Evolutionary conservation across 2,329 filamentous ascomycete species (phyloP), one percentile per base, ranked within the genome.

Genomic region (Trichophyton rubrum): DNA sequence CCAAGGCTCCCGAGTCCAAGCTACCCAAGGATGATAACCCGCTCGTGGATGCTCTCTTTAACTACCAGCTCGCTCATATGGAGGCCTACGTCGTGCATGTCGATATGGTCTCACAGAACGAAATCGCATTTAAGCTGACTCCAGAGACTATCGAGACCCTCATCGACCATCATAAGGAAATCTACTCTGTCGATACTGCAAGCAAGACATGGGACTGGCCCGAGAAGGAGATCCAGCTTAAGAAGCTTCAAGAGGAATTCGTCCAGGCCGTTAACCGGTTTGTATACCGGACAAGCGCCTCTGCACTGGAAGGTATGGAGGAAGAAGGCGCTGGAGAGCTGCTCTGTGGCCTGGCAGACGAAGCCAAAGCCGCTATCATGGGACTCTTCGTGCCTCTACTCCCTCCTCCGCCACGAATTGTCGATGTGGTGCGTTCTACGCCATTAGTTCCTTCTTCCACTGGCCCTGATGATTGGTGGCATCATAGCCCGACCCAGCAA

Each of bases 11-110:
- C 63, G 89, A 96, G 69, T 78, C 89, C 45, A 89, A 96, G 68
- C 81, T 96, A 72, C 85, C 84, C 74, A 86, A 86, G 74, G 90
- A 96, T 71, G 78, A 84, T 58, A 89, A 95, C 72, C 88, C 88
- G 53, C 79, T 95, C 66, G 81, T 92, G 66, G 90, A 96, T 76
- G 89, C 88, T 65, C 78, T 96, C 64, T 90, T 88, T 82, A 95
- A 95, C 82, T 93, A 92, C 76, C 88, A 95, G 78, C 83, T 96
- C 71, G 80, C 96, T 70, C 90, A 96, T 73, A 79, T 97, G 68
- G 91, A 97, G 77, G 93, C 93, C 59, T 99, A 99, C 74, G 92
- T 97, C 68, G 93, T 99, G 63, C 92, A 97, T 75, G 90, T 99
- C 75, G 93, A 99, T 79, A 96, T 97, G 90, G 92, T 99, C 62